Percentiles rank a stretch among this genome's conserved stretches.
Conservation (phyloP, 164 flowering plant genomes). For the Brasenia schreberi region DNA sequence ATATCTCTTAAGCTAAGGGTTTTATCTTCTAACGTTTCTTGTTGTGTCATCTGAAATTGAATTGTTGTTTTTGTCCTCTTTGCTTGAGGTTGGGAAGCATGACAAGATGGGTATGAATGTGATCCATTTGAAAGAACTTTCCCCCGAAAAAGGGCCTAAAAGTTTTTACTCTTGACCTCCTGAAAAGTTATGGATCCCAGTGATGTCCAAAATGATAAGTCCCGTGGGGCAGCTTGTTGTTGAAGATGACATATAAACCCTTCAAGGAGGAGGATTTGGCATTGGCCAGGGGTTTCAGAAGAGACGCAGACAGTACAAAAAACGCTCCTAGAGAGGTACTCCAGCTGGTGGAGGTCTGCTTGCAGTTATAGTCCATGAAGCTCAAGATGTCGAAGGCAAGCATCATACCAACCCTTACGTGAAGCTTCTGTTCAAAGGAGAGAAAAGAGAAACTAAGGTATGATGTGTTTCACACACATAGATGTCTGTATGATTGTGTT, state of each 20-base stretch:
- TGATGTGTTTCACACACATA: neutral
- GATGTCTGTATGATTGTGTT: neutral
- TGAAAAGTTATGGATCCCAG: conserved; percentile 61
- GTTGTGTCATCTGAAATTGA: too few relatives aligned
- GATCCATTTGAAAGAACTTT: conserved; percentile 54
- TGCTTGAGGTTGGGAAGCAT: conserved; percentile 43
- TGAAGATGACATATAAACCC: too few relatives aligned
- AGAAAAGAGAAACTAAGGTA: conserved; percentile 79
- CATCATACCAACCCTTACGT: conserved; percentile 84
- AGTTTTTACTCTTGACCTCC: conserved; percentile 44
- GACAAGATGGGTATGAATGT: conserved; percentile 83
- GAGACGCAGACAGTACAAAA: too few relatives aligned
- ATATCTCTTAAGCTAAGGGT: neutral
- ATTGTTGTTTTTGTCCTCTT: neutral
- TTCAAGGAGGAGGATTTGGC: too few relatives aligned
- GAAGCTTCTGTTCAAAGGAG: conserved; percentile 59
- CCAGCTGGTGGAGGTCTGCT: conserved; percentile 83
- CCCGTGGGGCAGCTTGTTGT: conserved; percentile 27
- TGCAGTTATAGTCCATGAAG: conserved; percentile 49
- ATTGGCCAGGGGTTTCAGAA: too few relatives aligned
- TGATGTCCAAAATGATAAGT: conserved; percentile 59
- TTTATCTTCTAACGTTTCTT: too few relatives aligned
- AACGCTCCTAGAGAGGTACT: conserved; percentile 77
- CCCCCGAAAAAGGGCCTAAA: conserved; percentile 54
- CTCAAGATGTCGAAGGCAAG: conserved; percentile 78